Conservation (phyloP, 192 early-diverging fungal species). For the Coemansia furcata region DNA sequence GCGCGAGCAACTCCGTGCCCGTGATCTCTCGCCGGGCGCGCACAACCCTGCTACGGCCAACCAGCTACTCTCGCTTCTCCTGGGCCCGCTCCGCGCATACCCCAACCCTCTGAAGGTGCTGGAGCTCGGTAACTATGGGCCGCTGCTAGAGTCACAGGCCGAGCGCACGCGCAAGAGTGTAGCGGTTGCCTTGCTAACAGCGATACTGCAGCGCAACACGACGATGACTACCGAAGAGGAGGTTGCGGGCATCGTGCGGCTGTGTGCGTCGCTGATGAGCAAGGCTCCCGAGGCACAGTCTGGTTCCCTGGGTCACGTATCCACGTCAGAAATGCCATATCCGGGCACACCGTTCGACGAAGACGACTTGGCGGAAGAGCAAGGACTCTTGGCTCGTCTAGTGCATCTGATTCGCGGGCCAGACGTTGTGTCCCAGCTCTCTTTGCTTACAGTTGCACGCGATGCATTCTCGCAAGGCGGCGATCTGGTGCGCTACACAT, state of each 20-base stretch:
- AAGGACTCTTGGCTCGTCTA: slow-evolving; percentile 80
- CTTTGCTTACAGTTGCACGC: slow-evolving; percentile 76
- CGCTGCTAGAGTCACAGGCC: slow-evolving; percentile 81
- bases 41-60: slow-evolving; percentile 66
- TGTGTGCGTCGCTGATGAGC: slow-evolving; percentile 40
- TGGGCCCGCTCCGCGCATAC: slow-evolving; percentile 80
- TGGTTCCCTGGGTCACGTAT: background rate
- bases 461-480: slow-evolving; percentile 90
- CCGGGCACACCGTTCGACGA: slow-evolving; percentile 61
- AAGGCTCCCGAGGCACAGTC: background rate
- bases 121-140: slow-evolving; percentile 75
- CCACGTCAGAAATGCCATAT: slow-evolving; percentile 7
- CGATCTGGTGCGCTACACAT: slow-evolving; percentile 86
- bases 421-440: slow-evolving; percentile 77
- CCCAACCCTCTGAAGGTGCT: slow-evolving; percentile 62
- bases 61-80: slow-evolving; percentile 80
- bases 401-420: slow-evolving; percentile 71
- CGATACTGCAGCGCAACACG: slow-evolving; percentile 68
- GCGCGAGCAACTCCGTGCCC: slow-evolving; percentile 64
- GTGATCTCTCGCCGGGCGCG: slow-evolving; percentile 68
- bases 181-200: slow-evolving; percentile 71
- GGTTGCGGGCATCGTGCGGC: slow-evolving; percentile 39
- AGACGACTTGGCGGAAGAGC: slow-evolving; percentile 91
- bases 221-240: slow-evolving; percentile 41
- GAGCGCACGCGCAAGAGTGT: slow-evolving; percentile 81